Evolutionary conservation across 306 rosid species (phyloP), one percentile per base, ranked within the genome.

Genomic region (Amphicarpaea edgeworthii): DNA sequence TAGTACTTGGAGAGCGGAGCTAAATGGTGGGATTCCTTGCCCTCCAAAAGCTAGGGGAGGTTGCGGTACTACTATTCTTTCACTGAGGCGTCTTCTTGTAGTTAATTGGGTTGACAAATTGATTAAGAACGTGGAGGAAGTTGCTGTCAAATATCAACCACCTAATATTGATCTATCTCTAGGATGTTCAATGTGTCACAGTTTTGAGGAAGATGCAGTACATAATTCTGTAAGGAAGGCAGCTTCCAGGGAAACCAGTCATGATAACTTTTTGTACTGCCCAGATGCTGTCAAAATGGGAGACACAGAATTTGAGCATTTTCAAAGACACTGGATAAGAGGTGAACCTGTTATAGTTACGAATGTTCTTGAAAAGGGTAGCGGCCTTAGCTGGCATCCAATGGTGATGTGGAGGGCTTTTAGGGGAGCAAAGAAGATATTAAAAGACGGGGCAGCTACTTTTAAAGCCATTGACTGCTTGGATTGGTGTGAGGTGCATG

Each of bases 321-420:
- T 89, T 67, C 90, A 85, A 79, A 76, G 79, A 62, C 93, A 89
- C 46, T 89, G 93, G 93, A 76, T 41, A 72, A 85, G 82, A 70
- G 93, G 93, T 14, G 93, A 88, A 70, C 90, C 93, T 57, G 85
- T 86, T 73, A 72, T 88, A 16, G 90, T 81, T 59, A 85, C 83
- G 73, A 84, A 88, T 70, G 80, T 79, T 16, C 80, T 64, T 60
- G 84, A 86, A 65, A 84, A 86, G 78, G 87, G 82, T 72, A 72
- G 79, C 62, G 93, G 93, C 67, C 93, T 88, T 69, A 88, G 93
- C 81, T 88, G 93, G 93, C 82, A 89, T 61, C 93, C 90, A n/a
- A 88, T 84, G 90, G 93, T 88, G 62, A 88, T 86, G 90, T 85
- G 87, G 90, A 88, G 89, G 79, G 93, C 93, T 63, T 86, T 86